Base-by-base conservation (phyloP, 805 yeast species). In the Saccharomycopsis schoenii region DNA sequence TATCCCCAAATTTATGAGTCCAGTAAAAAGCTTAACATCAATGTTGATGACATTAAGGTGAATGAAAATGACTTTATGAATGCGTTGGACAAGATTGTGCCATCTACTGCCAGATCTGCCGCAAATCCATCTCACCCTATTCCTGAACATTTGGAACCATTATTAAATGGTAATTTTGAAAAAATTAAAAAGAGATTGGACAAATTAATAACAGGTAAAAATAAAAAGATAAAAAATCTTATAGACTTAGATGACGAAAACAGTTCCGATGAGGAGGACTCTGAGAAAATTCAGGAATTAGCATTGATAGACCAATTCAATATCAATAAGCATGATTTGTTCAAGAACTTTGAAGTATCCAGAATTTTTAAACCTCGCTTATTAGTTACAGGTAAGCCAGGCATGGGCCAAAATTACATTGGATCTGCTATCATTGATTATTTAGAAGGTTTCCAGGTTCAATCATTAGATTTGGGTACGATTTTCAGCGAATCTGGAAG, bases 1-100 rank as follows among this genome's bases (percentile, higher is more conserved):
- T 93, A 86, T 67, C 99, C 99, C 0, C 98, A 94, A 72, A 93
- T 94, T 55, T 94, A 94, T 72, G 74, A 80, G 64, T 80, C 92
- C 10, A 77, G 80, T 59, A 88, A 87, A 56, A 93, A 91, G 69
- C 77, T 93, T 52, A 71, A 76, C 55, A 86, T 94, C 39, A 83
- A 91, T 68, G 89, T 96, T 3, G 71, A 79, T 2, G 75, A 83
- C 42, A 87, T 94, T 40, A 79, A 77, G 58, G 96, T 93, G 1
- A 80, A 81, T 12, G 87, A 96, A 0, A 81, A 83, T 64, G 99
- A 94, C 72, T 93, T 94, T 68, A 85, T 89, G 79, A 76, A 83
- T 60, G 96, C 98, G 0, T 70, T 93, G 57, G 91, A 87, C 36
- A 89, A 88, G 68, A 88, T 93, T 61, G 83, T 92, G 29, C 99